phyloP scores from a whole-genome alignment of 176 grass and related monocot species.

The Secale cereale region DNA sequence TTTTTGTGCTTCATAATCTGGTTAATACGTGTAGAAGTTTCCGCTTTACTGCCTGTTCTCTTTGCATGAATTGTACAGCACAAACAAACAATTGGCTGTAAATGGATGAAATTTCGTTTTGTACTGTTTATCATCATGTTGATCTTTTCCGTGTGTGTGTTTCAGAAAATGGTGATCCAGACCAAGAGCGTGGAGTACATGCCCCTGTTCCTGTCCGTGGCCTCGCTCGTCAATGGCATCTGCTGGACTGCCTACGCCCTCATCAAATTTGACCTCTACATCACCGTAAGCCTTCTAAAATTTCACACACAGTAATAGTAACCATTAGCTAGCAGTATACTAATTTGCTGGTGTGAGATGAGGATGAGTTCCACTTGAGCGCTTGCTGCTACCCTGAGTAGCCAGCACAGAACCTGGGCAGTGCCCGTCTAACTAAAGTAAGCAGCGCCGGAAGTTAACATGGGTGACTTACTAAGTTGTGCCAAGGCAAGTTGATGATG shows the following conservation, averaged over 20 bases:
- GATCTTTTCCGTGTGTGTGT: background rate
- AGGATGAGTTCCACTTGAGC: background rate
- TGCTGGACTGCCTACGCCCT: slow-evolving; percentile 98
- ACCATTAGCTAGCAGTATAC: background rate
- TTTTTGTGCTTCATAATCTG: background rate
- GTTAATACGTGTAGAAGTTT: background rate
- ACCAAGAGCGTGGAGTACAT: slow-evolving; percentile 99
- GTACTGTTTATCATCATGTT: background rate
- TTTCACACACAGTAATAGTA: background rate
- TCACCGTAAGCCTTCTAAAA: slow-evolving; percentile 57
- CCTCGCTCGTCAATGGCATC: slow-evolving; percentile 74
- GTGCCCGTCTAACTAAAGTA: background rate
- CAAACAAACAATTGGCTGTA: background rate
- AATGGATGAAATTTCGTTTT: background rate
- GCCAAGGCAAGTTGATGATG: background rate
- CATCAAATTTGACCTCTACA: slow-evolving; percentile 91
- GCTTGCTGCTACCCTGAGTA: background rate
- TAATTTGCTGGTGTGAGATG: background rate
- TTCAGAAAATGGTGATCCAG: slow-evolving; percentile 97
- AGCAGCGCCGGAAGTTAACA: background rate
- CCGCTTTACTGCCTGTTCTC: background rate
- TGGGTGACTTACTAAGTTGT: background rate
- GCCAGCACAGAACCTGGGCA: background rate
- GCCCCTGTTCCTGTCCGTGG: slow-evolving; percentile 84
- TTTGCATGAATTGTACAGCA: background rate